Conservation (phyloP, 139 green algal genomes). For the Microglena sp. region DNA sequence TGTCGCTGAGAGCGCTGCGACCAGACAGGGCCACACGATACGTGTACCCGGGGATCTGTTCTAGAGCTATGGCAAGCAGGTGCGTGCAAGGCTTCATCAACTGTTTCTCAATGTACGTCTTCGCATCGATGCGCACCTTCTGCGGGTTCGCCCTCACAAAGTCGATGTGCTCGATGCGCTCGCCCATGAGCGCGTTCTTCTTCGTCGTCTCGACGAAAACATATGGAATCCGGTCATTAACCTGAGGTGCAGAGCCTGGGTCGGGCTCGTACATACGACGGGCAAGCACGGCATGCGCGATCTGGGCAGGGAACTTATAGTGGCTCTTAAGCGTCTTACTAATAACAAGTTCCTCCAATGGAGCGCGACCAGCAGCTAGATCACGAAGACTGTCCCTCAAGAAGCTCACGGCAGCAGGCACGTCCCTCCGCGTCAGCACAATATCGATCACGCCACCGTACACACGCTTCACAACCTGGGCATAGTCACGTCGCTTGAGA, state of each 20-base stretch:
- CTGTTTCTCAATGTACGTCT: slow-evolving; percentile 13
- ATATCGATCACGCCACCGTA: slow-evolving; percentile 4
- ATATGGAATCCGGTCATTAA: slow-evolving; percentile 10
- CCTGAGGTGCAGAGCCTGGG: slow-evolving; percentile 12
- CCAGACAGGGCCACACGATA: neutral
- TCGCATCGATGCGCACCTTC: slow-evolving; percentile 4
- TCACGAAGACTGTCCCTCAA: too few species aligned
- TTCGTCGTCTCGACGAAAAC: slow-evolving; percentile 7
- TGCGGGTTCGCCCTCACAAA: neutral
- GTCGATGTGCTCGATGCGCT: slow-evolving; percentile 10
- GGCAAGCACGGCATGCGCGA: too few species aligned
- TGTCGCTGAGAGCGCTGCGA: too few species aligned
- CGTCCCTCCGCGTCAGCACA: too few species aligned
- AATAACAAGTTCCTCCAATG: too few species aligned
- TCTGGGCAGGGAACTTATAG: too few species aligned
- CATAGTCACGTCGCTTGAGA: slow-evolving; percentile 16
- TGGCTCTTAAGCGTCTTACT: too few species aligned
- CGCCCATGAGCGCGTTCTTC: slow-evolving; percentile 12
- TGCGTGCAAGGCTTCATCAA: slow-evolving; percentile 12
- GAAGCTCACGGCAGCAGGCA: too few species aligned
- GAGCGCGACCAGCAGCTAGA: too few species aligned
- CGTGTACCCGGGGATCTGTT: slow-evolving; percentile 1
- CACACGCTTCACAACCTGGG: slow-evolving; percentile 8
- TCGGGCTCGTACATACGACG: slow-evolving; percentile 9
- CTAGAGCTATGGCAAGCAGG: neutral